phyloP scores from a whole-genome alignment of 23 red algal species.

The Gracilaria gracilis region DNA sequence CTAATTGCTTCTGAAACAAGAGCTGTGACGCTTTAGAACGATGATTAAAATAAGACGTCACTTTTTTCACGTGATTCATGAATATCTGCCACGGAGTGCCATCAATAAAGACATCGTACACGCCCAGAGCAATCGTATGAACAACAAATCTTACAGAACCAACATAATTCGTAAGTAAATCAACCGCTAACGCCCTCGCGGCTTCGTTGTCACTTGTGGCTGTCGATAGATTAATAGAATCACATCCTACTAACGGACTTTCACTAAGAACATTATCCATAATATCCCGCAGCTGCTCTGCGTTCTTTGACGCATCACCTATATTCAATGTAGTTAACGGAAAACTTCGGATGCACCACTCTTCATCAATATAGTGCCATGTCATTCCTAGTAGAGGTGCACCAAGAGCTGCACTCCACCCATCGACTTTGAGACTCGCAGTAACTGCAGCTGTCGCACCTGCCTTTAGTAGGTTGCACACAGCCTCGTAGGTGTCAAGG shows the following conservation, averaged over 20 bases:
- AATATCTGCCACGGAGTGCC: background rate
- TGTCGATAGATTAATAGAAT: background rate
- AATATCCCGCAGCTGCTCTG: background rate
- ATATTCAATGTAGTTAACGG: constrained; percentile 5
- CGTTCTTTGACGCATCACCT: background rate
- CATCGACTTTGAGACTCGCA: background rate
- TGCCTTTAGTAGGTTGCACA: background rate
- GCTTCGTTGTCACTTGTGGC: constrained; percentile 23
- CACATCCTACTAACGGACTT: background rate
- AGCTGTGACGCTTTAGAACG: background rate
- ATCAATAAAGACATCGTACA: background rate
- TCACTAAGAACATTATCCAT: background rate
- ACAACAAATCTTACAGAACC: background rate
- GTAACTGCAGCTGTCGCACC: background rate
- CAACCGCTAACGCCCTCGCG: background rate
- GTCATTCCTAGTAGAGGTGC: background rate
- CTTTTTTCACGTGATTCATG: background rate
- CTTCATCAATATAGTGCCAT: background rate
- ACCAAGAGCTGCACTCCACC: constrained; percentile 1
- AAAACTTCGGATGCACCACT: background rate
- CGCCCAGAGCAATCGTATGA: background rate
- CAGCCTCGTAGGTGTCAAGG: background rate
- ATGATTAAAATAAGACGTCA: constrained; percentile 11
- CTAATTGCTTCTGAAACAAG: background rate
- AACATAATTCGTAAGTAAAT: background rate